Evolutionary conservation across 495 filamentous ascomycete genomes (phyloP), one percentile per base, ranked within the genome.

Genomic region (Neurospora sp.): DNA sequence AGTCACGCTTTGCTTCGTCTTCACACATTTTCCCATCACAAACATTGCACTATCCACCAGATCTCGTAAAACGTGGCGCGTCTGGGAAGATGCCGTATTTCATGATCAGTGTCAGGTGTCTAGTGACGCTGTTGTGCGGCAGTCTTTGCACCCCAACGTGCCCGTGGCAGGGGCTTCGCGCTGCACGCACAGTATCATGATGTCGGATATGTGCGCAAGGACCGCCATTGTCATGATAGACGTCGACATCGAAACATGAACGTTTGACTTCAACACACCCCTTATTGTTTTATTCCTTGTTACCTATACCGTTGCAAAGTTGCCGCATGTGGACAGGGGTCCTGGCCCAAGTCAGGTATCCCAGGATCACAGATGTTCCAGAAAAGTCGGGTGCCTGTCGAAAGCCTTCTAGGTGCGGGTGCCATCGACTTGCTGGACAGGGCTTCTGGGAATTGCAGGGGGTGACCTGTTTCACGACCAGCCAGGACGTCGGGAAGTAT

Each of bases 401-500:
- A 77, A 80, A 77, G 75, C 77, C 72, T 76, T 78, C 77, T 70
- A 70, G 75, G 73, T 73, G 74, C 69, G 76, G 74, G 75, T 77
- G 73, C 68, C 69, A 40, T 44, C 40, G 42, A 40, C 2, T 40
- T 71, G 37, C 71, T 72, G 73, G 70, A 44, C 73, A 73, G 72
- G 78, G 77, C 73, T 66, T 75, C 73, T 77, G 79, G 79, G 79
- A 78, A 78, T 79, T 79, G 35, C 78, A 81, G 75, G 81, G 78
- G 78, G 20, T 40, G 72, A 76, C 73, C 74, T 82, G 81, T 83
- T 83, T 83, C 81, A 83, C 78, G 76, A 81, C 69, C 68, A 78
- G 76, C 76, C 80, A 79, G 79, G 81, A 71, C 76, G 53, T 73
- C 74, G 71, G 78, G 80, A 72, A 77, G 73, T 74, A 74, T 79